Base-by-base conservation (phyloP, 352 stramenopile species). In the Phytophthora tentaculata region DNA sequence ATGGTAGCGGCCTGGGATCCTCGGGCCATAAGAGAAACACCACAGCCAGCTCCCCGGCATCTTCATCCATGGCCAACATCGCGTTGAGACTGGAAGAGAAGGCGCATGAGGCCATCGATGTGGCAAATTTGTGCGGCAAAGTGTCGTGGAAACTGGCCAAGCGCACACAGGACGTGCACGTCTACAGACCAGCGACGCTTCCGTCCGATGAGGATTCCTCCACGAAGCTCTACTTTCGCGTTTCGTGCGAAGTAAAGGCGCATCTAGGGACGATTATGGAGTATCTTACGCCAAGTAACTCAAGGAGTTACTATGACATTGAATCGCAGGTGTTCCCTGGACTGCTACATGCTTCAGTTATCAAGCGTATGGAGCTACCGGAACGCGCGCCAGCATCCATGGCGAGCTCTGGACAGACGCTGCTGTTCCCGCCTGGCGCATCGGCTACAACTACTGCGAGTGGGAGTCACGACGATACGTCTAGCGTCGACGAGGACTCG, bases 231-330 rank as follows among this genome's bases (percentile, higher is more conserved):
- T 92, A 91, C 62, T 94, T 96, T 52, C 86, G 88, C 26, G 76
- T 96, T 6, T 94, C 86, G 61, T 94, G 84, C 65, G 86, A 96
- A 24, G 81, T 95, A 39, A 94, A 94, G 52, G 85, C 88, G 26
- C 88, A 80, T 56, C 66, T 96, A 17, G 68, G 72, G 35, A 92
- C 85, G 10, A 88, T 96, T 64, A 87, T 96, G 75, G 86, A 95
- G 64, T 94, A 91, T 64, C 64, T 96, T 23, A 79, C 80, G 28
- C 85, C 86, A 1, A 80, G 71, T 28, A 84, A 90, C 68, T 88
- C 82, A 43, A 79, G 79, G 56, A 86, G 79, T 63, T 96, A 93
- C 63, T 84, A 84, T 32, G 84, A 93, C 43, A 91, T 95, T 29
- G 88, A 96, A 44, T 83, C 84, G 44, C 84, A 93, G 60, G 80